These are phyloP conservation scores for Fusarium sp. DNA, from an alignment of 2,329 filamentous ascomycete species.

Conservation along the genomic window DNA sequence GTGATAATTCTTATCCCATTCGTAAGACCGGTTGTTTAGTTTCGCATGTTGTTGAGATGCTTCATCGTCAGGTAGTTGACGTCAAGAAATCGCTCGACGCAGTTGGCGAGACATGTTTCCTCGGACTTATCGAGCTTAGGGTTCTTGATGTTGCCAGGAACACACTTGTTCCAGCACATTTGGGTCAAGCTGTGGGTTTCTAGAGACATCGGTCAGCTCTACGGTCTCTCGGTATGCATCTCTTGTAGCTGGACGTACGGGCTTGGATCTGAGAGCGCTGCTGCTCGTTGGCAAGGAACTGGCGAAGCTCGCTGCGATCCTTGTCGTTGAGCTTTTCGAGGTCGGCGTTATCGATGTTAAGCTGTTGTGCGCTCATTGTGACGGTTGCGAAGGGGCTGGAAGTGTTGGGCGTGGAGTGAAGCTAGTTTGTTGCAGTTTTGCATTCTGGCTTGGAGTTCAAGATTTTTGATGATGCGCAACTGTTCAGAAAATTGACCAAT, in stretches of 20 bases:
- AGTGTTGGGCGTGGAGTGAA: background rate
- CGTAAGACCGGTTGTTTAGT: conserved; percentile 6
- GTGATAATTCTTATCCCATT: background rate
- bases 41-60: conserved; percentile 77
- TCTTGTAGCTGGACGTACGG: conserved; percentile 62
- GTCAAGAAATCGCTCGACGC: conserved; percentile 94
- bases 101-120: conserved; percentile 89
- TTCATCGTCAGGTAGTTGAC: conserved; percentile 86
- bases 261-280: conserved; percentile 80
- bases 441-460: conserved; percentile 28
- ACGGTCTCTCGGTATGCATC: background rate
- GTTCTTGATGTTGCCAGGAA: conserved; percentile 78
- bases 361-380: conserved; percentile 55
- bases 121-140: conserved; percentile 81
- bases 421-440: conserved; percentile 23
- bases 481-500: conserved; percentile 31
- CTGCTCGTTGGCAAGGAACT: conserved; percentile 85
- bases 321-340: conserved; percentile 81
- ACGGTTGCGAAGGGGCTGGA: conserved; percentile 11
- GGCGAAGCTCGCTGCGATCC: conserved; percentile 89
- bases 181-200: conserved; percentile 72
- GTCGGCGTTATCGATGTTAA: conserved; percentile 68
- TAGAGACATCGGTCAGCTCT: conserved; percentile 47
- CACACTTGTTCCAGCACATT: conserved; percentile 95
- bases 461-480: conserved; percentile 42